phyloP scores from a whole-genome alignment of 148 eudicot species.

The Diospyros lotus region DNA sequence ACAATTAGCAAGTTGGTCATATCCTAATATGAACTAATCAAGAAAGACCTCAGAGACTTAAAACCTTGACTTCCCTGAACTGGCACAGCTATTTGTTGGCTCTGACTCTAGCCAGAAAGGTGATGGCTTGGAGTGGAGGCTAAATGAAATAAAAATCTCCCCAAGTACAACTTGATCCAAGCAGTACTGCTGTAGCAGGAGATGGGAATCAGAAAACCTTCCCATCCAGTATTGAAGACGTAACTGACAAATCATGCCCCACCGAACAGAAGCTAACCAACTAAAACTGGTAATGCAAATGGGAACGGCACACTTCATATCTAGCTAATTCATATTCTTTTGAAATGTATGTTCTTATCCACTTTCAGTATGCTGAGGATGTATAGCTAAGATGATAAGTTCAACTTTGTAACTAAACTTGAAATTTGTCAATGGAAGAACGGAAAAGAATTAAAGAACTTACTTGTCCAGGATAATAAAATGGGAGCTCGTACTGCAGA shows the following conservation, averaged over 20 bases:
- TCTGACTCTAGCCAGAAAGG: too few species aligned
- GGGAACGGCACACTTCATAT: background rate
- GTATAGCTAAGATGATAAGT: background rate
- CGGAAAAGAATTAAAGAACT: conserved; percentile 21
- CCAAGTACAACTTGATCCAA: background rate
- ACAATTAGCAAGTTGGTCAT: too few species aligned
- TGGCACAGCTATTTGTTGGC: too few species aligned
- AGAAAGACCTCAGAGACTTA: too few species aligned
- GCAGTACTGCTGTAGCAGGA: too few species aligned
- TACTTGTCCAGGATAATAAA: conserved; percentile 98
- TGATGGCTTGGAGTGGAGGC: too few species aligned
- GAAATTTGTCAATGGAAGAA: background rate
- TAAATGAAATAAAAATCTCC: too few species aligned
- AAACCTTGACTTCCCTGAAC: too few species aligned
- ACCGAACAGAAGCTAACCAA: background rate
- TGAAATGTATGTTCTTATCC: background rate
- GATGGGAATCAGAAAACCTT: background rate
- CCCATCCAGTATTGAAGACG: background rate
- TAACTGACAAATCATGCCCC: background rate
- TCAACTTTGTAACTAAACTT: background rate
- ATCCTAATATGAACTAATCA: too few species aligned
- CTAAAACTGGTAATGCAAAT: conserved; percentile 2
- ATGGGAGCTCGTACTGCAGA: conserved; percentile 97
- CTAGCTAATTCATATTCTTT: background rate
- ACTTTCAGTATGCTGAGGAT: background rate